Base-by-base conservation (phyloP, 345 rosid species). In the Citrus glauca region DNA sequence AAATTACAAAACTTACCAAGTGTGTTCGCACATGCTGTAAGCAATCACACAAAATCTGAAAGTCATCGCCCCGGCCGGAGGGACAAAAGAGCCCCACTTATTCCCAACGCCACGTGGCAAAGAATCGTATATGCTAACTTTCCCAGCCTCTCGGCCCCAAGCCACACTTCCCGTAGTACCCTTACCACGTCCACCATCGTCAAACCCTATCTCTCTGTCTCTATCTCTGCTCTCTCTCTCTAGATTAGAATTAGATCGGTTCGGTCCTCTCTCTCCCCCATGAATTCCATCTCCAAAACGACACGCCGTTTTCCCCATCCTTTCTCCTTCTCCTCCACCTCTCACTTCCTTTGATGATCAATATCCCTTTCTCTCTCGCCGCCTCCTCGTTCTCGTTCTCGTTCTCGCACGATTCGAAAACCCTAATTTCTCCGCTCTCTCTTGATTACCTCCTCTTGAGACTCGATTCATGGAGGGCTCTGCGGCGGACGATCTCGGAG, bases 401-500 rank as follows among this genome's bases (percentile, higher is more conserved):
- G 50, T 45, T 64, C 22, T 66, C 10, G 11, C 45, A 22, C 70
- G 13, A 66, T 33, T 35, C 70, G 9, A 66, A 42, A 83, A 50
- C 82, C 70, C 82, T 82, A 75, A 56, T 66, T 13, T 9, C 45
- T 64, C 17, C 48, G 13, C 63, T 28, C 42, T 35, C 42, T 20
- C 32, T 55, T 56, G 9, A 19, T 42, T n/a, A 42, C 45, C 2
- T 55, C 13, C 13, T 73, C 33, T 37, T 50, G 42, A 50, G 71
- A 5, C 10, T 32, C 63, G 27, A 56, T 66, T 37, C 53, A 90
- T 92, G 96, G 93, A 83, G 88, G 92, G 90, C 82, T 84, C 96
- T 88, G 88, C 69, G 89, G 87, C 66, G 81, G 92, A 88, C 82
- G 97, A 90, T 87, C 80, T 87, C 73, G 94, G 89, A 68, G 89